These are phyloP conservation scores for Tremella mesenterica DNA, from an alignment of 768 basidiomycete species.

Conservation along the genomic window DNA sequence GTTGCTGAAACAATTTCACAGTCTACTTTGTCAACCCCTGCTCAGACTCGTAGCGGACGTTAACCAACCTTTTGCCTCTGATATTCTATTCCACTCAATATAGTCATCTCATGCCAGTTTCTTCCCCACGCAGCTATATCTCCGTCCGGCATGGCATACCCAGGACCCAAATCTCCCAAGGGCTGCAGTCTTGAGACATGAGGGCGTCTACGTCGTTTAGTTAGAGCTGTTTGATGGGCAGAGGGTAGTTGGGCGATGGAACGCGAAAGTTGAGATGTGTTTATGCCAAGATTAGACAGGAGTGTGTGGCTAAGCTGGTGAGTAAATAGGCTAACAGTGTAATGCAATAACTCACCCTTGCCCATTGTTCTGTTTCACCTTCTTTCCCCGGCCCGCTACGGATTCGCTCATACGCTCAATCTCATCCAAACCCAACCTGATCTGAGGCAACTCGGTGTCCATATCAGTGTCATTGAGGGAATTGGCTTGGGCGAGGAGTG, in stretches of 20 bases:
- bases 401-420: constrained; percentile 86
- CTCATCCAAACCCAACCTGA: constrained; percentile 85
- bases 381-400: constrained; percentile 48
- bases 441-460: constrained; percentile 68
- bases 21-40: constrained; percentile 12
- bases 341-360: constrained; percentile 22
- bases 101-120: constrained; percentile 39
- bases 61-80: constrained; percentile 30
- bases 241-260: constrained; percentile 52
- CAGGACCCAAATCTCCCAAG: constrained; percentile 1
- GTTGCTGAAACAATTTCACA: constrained; percentile 30
- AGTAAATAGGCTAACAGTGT: too few relatives aligned
- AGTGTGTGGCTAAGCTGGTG: constrained; percentile 53
- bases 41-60: background rate
- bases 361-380: constrained; percentile 16
- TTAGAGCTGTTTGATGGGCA: background rate
- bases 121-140: constrained; percentile 34
- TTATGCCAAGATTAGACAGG: constrained; percentile 85
- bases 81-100: constrained; percentile 34
- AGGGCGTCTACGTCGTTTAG: background rate
- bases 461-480: constrained; percentile 22
- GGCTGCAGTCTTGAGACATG: too few relatives aligned
- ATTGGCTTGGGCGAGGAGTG: constrained; percentile 32
- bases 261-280: constrained; percentile 73
- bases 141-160: constrained; percentile 12